Evolutionary conservation across 305 asterid species (phyloP), one percentile per base, ranked within the genome.

Genomic region (Solanum hybrid): DNA sequence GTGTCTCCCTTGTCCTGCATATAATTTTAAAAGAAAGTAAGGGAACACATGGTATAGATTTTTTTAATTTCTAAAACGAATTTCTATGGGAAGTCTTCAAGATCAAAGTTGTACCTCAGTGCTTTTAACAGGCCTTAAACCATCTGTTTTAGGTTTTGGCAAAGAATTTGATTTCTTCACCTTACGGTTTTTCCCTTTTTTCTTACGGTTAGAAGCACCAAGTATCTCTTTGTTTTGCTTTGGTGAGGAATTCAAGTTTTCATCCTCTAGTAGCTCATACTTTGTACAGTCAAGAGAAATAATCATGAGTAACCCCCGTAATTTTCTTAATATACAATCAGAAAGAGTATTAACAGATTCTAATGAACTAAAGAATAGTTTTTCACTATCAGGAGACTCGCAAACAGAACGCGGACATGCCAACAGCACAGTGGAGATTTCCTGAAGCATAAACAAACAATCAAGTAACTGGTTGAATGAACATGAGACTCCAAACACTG

Each of bases 221-320:
- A 90, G 92, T 93, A 93, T 95, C 93, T 95, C 98, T 91, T 94
- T 95, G 75, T 89, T 91, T 90, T 94, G 95, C 91, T 92, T 93
- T 86, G 89, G 86, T 37, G 89, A 88, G 88, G 95, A 87, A 28
- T 92, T 94, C 89, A 64, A 71, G 89, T 86, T 92, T 91, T 94
- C 98, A 86, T 95, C 99, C 86, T 93, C 97, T 33, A 97, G 95
- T 90, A 97, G 94, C 96, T 97, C 99, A 91, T 92, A 88, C 92
- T 95, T 96, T 88, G 99, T 96, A 92, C 96, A 97, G 93, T 97
- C 98, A 90, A 96, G 98, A 5, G 99, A 97, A 92, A 96, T 89
- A 92, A 92, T 93, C 98, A 96, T 94, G 89, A 97, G 96, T 81
- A 96, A 85, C 85, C 93, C 99, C 89, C 99, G 98, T 92, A 96